Base-by-base conservation (phyloP, 1,284 basidiomycete species). In the Tylopilus sp. region DNA sequence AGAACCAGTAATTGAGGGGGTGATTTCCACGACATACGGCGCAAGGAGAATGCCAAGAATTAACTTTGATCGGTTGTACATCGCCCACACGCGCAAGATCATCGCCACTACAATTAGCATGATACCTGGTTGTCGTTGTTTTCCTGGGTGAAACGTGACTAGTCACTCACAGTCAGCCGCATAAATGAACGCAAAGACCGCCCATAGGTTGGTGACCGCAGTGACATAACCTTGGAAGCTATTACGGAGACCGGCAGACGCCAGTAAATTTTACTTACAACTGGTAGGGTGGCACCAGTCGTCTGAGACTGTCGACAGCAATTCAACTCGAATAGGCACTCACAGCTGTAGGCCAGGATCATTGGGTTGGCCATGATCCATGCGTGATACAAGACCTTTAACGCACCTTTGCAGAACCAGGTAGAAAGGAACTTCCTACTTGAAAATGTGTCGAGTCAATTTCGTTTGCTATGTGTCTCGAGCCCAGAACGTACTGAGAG, bases 21-120 rank as follows among this genome's bases (percentile, higher is more conserved):
- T 12, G 2, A 56, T 21, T n/a, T 58, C 53, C 10, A n/a, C 26
- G 4, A 34, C 3, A 24, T 40, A 58, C 7, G 30, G 30, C 2
- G n/a, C 17, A 12, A 58, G 35, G 8, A 56, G 41, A 8, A 43
- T 36, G 1, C 24, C 18, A 5, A 57, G 29, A 10, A 57, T 35
- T 8, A 44, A 2, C 26, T n/a, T 53, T 2, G 57, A 59, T 24
- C 44, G 48, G 18, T 17, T 15, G n/a, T 53, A 57, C 39, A 57
- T 59, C 9, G 45, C 54, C 57, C 53, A 57, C 2, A 52, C 8
- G n/a, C 53, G 57, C 10, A 58, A 30, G 15, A 55, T 58, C 56
- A 56, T 56, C 8, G 28, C 31, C 8, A 39, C 56, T 55, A 8
- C 14, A 4, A n/a, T 6, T 10, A 26, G n/a, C 17, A 7, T 44